Evolutionary conservation across 2,329 filamentous ascomycete species (phyloP), one percentile per base, ranked within the genome.

Genomic region (Epicoccum sorghinum): DNA sequence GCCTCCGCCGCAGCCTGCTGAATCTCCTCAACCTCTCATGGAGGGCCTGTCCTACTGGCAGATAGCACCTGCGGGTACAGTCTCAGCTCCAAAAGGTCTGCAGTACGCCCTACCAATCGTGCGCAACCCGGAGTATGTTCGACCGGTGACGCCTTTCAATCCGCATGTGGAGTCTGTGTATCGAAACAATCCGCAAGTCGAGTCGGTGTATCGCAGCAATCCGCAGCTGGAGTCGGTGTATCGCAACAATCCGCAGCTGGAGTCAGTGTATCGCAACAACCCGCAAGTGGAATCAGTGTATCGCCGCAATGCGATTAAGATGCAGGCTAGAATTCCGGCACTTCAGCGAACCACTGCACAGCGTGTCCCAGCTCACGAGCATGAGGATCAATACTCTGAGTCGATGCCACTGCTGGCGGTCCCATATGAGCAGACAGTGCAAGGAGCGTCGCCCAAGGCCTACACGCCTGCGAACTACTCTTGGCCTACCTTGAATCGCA

Each of bases 21-120:
- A 29, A 29, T 61, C 67, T 1, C 62, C 66, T 7, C 62, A 66
- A 39, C 64, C 66, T 3, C 49, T 74, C 14, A 74, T 74, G 71
- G 56, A 59, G 5, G 71, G 70, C n/a, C 33, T 73, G 5, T 51
- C 66, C 6, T 74, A 74, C 55, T 73, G 70, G 71, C 62, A 60
- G 51, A 61, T 63, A 23, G 67, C 56, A 10, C 53, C 58, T 4
- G 38, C 35, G 4, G 36, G 46, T 6, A 51, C 58, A 30, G 9
- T 57, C 3, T 47, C 49, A 25, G 43, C 60, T 12, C 52, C 55
- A 0, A 23, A 57, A 3, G 58, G 57, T 23, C 55, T 67, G 8
- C 70, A 69, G 47, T 71, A 69, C 46, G 70, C 67, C 10, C 55
- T 67, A 2, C 68, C 70, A 0, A 67, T 73, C 33, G 48, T 59